A percentile compares a stretch with the other conserved stretches of the same genome.
Evolutionary conservation across 2,329 filamentous ascomycete species (phyloP).

Genomic region (Plenodomus biglobosus): DNA sequence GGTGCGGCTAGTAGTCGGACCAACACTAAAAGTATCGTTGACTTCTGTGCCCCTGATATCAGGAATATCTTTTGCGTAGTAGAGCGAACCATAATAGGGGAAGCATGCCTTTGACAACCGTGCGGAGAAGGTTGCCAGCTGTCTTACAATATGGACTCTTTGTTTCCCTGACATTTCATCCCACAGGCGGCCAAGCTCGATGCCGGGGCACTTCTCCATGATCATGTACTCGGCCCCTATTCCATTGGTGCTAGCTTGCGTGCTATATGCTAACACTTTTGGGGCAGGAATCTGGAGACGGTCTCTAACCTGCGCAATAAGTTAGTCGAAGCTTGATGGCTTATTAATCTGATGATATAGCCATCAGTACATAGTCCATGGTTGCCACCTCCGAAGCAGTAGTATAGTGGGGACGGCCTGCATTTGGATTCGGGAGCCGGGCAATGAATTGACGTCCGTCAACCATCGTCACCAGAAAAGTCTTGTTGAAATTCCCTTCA

Average conservation of each 20-base stretch:
- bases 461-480: constrained; percentile 21
- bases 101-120: background rate
- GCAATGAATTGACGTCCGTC: constrained; percentile 20
- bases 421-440: constrained; percentile 26
- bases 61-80: constrained; percentile 1
- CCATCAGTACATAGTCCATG: constrained; percentile 14
- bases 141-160: background rate
- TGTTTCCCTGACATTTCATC: background rate
- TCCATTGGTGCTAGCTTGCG: constrained; percentile 20
- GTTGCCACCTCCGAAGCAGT: constrained; percentile 15
- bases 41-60: background rate
- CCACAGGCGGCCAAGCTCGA: constrained; percentile 3
- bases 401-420: constrained; percentile 13
- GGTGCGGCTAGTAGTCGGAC: constrained; percentile 2
- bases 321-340: background rate
- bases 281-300: constrained; percentile 20
- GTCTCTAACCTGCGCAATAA: background rate
- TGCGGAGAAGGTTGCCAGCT: background rate
- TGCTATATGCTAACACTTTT: constrained; percentile 27
- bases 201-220: constrained; percentile 29
- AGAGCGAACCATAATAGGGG: constrained; percentile 1
- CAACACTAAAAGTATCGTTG: constrained; percentile 3
- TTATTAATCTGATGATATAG: no score
- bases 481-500: constrained; percentile 38
- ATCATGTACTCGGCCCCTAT: constrained; percentile 36